These are phyloP conservation scores for Hypoxylon trugodes DNA, from an alignment of 495 filamentous ascomycete species.

Conservation along the genomic window DNA sequence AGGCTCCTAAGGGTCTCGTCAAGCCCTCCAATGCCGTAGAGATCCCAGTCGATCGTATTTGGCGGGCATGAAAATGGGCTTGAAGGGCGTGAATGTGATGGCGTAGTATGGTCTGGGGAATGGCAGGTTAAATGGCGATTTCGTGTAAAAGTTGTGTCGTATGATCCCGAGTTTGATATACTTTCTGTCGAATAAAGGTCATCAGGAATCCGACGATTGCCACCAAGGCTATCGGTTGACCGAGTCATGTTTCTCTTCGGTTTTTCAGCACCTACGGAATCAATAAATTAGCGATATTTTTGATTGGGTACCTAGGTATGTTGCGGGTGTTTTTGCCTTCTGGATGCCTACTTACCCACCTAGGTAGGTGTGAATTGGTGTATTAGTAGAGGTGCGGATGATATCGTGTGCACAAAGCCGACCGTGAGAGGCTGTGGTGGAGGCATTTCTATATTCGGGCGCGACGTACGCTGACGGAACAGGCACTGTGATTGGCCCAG, in stretches of 20 bases:
- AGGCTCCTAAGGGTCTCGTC: no score
- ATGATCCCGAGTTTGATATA: not conserved
- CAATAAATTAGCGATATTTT: no score
- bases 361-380: no score
- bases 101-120: constrained; percentile 2
- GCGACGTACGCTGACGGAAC: no score
- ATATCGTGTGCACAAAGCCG: no score
- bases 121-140: not conserved
- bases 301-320: no score
- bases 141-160: not conserved
- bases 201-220: not conserved
- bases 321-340: no score
- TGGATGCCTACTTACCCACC: no score
- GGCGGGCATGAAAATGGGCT: not conserved
- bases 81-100: not conserved
- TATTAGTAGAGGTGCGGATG: no score
- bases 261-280: not conserved
- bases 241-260: not conserved
- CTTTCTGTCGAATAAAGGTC: not conserved
- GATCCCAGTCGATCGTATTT: not conserved
- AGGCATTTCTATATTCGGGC: no score
- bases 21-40: not conserved
- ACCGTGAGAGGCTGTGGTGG: no score
- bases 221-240: not conserved
- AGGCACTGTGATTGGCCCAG: not conserved